These are phyloP conservation scores for Vachellia collinsii DNA, from an alignment of 306 rosid genomes.

Conservation along the genomic window DNA sequence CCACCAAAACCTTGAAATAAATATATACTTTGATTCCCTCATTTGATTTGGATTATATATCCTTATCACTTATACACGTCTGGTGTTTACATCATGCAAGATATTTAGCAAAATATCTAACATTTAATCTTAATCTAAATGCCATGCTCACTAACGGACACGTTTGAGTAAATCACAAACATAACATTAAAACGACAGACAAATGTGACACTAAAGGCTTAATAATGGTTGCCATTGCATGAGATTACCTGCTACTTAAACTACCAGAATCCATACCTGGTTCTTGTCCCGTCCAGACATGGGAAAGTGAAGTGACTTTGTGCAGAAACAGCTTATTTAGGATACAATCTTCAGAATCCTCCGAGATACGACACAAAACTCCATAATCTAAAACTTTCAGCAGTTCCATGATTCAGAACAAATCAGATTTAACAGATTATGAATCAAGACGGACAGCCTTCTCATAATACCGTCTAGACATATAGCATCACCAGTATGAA, in stretches of 20 bases:
- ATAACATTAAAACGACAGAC: background rate
- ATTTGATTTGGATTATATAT: conserved; percentile 35
- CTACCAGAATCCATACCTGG: background rate
- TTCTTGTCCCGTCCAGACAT: conserved; percentile 2
- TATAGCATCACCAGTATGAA: background rate
- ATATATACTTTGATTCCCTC: conserved; percentile 33
- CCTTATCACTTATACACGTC: conserved; percentile 15
- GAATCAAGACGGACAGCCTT: conserved; percentile 5
- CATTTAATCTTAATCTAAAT: background rate
- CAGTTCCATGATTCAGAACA: conserved; percentile 19
- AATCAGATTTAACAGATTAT: conserved; percentile 15
- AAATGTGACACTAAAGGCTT: background rate
- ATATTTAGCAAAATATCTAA: conserved; percentile 22
- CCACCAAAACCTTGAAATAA: conserved; percentile 15
- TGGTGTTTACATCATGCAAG: conserved; percentile 14
- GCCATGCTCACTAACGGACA: background rate
- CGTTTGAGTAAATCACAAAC: background rate
- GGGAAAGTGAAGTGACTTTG: background rate
- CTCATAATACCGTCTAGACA: background rate
- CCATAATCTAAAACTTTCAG: conserved; percentile 6
- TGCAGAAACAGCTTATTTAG: background rate
- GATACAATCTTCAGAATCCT: conserved; percentile 26
- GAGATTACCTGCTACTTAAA: background rate
- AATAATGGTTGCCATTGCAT: background rate
- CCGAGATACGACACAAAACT: conserved; percentile 1